Evolutionary conservation across 306 rosid species (phyloP).

Genomic region (Nissolia schottii): DNA sequence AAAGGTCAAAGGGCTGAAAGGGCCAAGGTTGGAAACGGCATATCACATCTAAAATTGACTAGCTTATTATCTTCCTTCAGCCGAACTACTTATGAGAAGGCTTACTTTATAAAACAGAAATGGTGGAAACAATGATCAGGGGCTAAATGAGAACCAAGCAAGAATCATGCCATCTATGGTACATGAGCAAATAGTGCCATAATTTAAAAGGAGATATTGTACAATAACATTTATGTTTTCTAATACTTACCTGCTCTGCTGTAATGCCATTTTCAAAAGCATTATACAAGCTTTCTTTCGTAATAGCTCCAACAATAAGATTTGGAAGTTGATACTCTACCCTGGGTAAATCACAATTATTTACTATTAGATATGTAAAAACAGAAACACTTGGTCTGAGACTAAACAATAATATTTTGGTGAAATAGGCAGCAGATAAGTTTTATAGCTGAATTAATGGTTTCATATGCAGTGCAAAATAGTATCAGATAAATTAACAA

Average conservation of each 20-base stretch:
- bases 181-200: neutral
- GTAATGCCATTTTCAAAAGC: conserved; percentile 95
- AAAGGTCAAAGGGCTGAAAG: neutral
- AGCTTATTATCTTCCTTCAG: neutral
- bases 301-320: conserved; percentile 92
- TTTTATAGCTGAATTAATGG: neutral
- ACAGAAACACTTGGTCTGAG: neutral
- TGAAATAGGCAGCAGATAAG: conserved; percentile 7
- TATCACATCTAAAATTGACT: conserved; percentile 6
- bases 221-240: neutral
- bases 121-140: neutral
- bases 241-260: conserved; percentile 62
- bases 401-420: conserved; percentile 17
- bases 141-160: neutral
- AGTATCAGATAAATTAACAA: neutral
- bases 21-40: neutral
- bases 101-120: neutral
- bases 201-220: neutral
- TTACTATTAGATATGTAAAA: conserved; percentile 7
- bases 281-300: conserved; percentile 88
- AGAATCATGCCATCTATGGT: conserved; percentile 6
- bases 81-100: conserved; percentile 1
- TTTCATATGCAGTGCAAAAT: neutral
- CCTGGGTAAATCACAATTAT: conserved; percentile 47
- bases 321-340: conserved; percentile 96